Conservation (phyloP, 257 asterid species). For the Haberlea rhodopensis region DNA sequence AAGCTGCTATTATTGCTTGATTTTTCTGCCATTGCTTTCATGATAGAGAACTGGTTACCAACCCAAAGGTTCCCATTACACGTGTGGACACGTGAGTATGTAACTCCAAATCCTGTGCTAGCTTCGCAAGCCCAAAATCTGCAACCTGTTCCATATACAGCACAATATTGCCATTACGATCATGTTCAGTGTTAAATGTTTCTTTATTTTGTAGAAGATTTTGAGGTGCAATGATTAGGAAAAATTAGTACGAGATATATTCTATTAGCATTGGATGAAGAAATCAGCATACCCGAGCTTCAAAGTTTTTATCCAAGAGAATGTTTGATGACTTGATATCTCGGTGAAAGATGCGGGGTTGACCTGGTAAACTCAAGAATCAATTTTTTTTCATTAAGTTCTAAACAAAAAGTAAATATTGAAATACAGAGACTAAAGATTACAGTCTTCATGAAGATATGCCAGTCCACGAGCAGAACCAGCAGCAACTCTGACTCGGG, state of each 20-base stretch:
- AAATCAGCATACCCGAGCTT: slow-evolving; percentile 58
- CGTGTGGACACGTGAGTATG: slow-evolving; percentile 86
- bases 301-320: slow-evolving; percentile 81
- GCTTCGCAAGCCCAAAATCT: slow-evolving; percentile 89
- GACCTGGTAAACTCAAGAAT: slow-evolving; percentile 51
- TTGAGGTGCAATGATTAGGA: slow-evolving; percentile 19
- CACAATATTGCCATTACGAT: not conserved
- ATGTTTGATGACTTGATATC: slow-evolving; percentile 87
- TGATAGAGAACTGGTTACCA: slow-evolving; percentile 20
- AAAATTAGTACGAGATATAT: slow-evolving; percentile 6
- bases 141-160: slow-evolving; percentile 60
- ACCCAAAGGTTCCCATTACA: slow-evolving; percentile 98
- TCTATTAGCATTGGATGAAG: slow-evolving; percentile 1
- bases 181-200: not conserved
- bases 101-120: slow-evolving; percentile 62
- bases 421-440: slow-evolving; percentile 23
- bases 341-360: slow-evolving; percentile 87
- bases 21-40: no score
- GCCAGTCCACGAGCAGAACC: slow-evolving; percentile 94
- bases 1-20: not conserved
- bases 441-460: slow-evolving; percentile 94
- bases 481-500: slow-evolving; percentile 81
- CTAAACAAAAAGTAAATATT: not conserved
- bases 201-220: no score
- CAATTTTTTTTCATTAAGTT: not conserved